Conservation (phyloP, 1,284 basidiomycete species). For the Pterula multifida region DNA sequence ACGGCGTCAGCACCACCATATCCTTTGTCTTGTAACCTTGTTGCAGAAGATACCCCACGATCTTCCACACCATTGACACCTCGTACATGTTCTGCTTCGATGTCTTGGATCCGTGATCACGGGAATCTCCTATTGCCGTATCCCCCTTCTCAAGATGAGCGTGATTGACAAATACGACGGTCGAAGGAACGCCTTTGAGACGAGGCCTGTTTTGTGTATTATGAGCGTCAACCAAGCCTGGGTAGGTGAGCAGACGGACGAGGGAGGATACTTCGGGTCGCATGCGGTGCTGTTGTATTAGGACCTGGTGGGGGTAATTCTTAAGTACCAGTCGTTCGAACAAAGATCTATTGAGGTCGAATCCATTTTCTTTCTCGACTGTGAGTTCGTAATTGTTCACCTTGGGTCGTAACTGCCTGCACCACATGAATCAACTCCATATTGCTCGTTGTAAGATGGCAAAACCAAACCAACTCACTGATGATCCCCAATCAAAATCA, state of each 20-base stretch:
- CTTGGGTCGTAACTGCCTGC: conserved; percentile 57
- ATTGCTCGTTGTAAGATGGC: too few species aligned
- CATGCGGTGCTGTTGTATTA: conserved; percentile 56
- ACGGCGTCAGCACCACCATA: conserved; percentile 53
- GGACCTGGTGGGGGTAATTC: conserved; percentile 44
- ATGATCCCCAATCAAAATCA: conserved; percentile 60
- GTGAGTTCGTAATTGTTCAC: conserved; percentile 50
- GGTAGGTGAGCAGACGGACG: conserved; percentile 48
- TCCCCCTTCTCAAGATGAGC: conserved; percentile 40
- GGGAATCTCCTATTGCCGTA: conserved; percentile 24
- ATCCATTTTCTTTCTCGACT: conserved; percentile 52
- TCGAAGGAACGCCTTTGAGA: conserved; percentile 40
- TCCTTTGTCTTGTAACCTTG: conserved; percentile 51
- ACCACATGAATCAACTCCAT: not conserved
- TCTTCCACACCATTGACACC: conserved; percentile 49
- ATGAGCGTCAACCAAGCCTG: conserved; percentile 43
- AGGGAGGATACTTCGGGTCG: conserved; percentile 53
- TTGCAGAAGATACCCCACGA: conserved; percentile 49
- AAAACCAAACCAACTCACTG: conserved; percentile 30
- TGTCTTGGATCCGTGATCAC: conserved; percentile 31
- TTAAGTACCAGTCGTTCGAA: conserved; percentile 56
- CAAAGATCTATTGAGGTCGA: conserved; percentile 48
- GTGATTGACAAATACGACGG: conserved; percentile 51
- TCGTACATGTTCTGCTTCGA: conserved; percentile 54
- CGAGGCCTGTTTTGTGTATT: conserved; percentile 33